Evolutionary conservation across 2,329 filamentous ascomycete genomes (phyloP), one percentile per base, ranked within the genome.

Genomic region (Alternaria hordeiaustralica): DNA sequence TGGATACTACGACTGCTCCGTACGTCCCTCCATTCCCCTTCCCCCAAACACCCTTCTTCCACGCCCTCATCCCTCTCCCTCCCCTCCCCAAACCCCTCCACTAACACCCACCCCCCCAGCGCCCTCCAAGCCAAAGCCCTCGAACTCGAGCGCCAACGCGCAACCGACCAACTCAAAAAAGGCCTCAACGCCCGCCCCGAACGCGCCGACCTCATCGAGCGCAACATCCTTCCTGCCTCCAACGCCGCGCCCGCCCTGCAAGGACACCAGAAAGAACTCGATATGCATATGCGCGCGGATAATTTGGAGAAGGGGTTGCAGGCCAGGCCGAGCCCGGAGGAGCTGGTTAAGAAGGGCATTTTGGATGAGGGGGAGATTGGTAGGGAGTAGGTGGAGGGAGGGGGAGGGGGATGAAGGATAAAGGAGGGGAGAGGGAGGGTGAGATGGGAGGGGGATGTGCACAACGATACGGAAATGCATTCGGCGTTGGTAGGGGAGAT

Each of bases 211-310:
- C 85, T 97, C 21, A 84, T 97, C 66, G 91, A 96, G 78, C 91
- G 90, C 71, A 97, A 97, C 81, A 97, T 97, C 78, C 89, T 97
- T 25, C 92, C 92, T 25, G 88, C 89, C 60, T 91, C 91, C 30
- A 90, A 81, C 55, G 93, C 91, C 18, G 93, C 94, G 0, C 94
- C 94, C 0, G 87, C 90, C 3, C 84, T 97, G 58, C 89, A 91
- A 76, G 93, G 90, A 60, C 89, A 93, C 66, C 93, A 96, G 80
- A 90, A 88, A 75, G 92, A 97, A 83, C 89, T 97, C 45, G 89
- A 94, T 80, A 93, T 90, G 78, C 90, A 93, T 80, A 97, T 97
- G 94, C 88, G 91, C 13, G 91, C 89, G 63, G 92, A 97, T 79
- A 91, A 87, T 59, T 86, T 97, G 66, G 96, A 97, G 80, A 93